A percentile compares a stretch with the other conserved stretches of the same genome.
These are phyloP conservation scores for Chalciporus piperatoides DNA, from an alignment of 1,284 basidiomycete species.

Conservation along the genomic window DNA sequence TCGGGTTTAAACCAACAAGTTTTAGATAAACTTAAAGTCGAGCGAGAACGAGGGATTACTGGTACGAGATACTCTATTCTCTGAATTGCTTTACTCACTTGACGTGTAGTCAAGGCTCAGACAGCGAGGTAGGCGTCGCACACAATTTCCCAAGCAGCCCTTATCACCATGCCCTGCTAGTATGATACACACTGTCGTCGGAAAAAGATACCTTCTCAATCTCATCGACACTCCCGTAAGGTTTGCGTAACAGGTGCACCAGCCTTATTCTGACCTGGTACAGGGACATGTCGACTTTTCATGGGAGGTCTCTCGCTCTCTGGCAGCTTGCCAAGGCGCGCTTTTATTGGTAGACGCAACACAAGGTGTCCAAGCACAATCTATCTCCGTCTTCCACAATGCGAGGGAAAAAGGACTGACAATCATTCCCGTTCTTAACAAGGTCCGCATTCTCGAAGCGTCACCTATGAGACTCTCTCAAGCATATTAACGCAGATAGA, in stretches of 20 bases:
- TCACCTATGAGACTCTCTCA: slow-evolving; percentile 4
- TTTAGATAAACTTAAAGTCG: slow-evolving; percentile 95
- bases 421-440: slow-evolving; percentile 94
- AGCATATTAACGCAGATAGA: slow-evolving; percentile 61
- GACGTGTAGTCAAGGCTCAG: slow-evolving; percentile 74
- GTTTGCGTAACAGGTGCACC: slow-evolving; percentile 6
- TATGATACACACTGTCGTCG: slow-evolving; percentile 68
- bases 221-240: slow-evolving; percentile 92
- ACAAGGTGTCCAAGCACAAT: slow-evolving; percentile 97
- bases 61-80: slow-evolving; percentile 43
- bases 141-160: neutral
- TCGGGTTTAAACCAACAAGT: slow-evolving; percentile 80
- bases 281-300: slow-evolving; percentile 95
- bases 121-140: slow-evolving; percentile 65
- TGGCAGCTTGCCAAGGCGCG: slow-evolving; percentile 93
- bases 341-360: slow-evolving; percentile 91
- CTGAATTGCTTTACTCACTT: slow-evolving; percentile 5
- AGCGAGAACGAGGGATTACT: slow-evolving; percentile 92
- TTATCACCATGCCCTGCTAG: slow-evolving; percentile 37
- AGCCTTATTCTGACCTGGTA: slow-evolving; percentile 12
- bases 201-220: slow-evolving; percentile 77
- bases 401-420: slow-evolving; percentile 80
- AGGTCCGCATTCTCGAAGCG: slow-evolving; percentile 46
- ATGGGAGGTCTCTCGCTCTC: slow-evolving; percentile 92
- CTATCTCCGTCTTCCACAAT: slow-evolving; percentile 91